Evolutionary conservation across 2,329 filamentous ascomycete species (phyloP).

Genomic region (Ceratocystiopsis minuta): DNA sequence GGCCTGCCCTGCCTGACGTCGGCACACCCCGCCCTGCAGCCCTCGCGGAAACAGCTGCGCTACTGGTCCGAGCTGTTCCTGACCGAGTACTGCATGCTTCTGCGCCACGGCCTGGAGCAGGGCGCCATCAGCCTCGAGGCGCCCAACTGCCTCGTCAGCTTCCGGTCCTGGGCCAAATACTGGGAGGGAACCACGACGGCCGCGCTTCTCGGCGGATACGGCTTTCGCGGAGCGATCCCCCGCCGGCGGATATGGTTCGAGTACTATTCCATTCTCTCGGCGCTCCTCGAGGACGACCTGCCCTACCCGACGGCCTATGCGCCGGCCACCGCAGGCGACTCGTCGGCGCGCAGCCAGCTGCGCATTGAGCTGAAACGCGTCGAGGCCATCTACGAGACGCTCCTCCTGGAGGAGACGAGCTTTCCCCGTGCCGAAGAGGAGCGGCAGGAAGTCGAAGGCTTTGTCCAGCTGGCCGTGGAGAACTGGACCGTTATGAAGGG

Average conservation of each 20-base stretch:
- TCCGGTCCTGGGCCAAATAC: conserved; percentile 52
- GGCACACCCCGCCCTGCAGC: conserved; percentile 23
- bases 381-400: conserved; percentile 60
- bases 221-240: conserved; percentile 40
- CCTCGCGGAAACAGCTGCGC: conserved; percentile 37
- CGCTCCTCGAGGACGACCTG: conserved; percentile 50
- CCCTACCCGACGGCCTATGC: conserved; percentile 36
- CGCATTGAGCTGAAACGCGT: conserved; percentile 61
- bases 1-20: conserved; percentile 44
- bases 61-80: conserved; percentile 67
- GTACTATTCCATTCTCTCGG: conserved; percentile 66
- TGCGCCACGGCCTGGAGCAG: conserved; percentile 37
- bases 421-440: conserved; percentile 74
- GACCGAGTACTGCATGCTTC: conserved; percentile 55
- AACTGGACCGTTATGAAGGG: conserved; percentile 80
- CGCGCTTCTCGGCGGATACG: conserved; percentile 33
- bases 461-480: conserved; percentile 58
- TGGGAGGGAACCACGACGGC: conserved; percentile 35
- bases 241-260: conserved; percentile 62
- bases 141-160: conserved; percentile 34
- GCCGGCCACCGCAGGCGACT: conserved; percentile 23
- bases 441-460: conserved; percentile 64
- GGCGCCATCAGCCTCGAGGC: conserved; percentile 33
- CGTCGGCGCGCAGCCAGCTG: conserved; percentile 41
- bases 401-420: conserved; percentile 58